These are phyloP conservation scores for Chenopodium berlandieri DNA, from an alignment of 148 eudicot genomes.

Conservation along the genomic window DNA sequence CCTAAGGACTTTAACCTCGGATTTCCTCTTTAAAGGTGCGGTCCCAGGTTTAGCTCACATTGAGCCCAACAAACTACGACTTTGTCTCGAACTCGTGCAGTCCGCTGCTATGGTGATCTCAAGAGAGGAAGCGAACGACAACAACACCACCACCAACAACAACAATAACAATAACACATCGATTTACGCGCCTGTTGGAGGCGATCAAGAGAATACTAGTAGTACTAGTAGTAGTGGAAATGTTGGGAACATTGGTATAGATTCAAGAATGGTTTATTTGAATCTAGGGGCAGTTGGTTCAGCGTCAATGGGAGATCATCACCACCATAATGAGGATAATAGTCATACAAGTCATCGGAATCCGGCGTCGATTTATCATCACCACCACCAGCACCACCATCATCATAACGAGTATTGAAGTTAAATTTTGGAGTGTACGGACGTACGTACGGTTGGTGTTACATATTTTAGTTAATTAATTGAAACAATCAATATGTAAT, in stretches of 20 bases:
- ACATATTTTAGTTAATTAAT: neutral
- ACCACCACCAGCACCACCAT: slow-evolving; percentile 30
- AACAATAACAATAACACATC: neutral
- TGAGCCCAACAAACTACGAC: slow-evolving; percentile 90
- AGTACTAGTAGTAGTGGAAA: slow-evolving; percentile 41
- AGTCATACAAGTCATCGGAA: slow-evolving; percentile 27
- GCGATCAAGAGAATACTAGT: slow-evolving; percentile 30
- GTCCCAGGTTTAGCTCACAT: slow-evolving; percentile 78
- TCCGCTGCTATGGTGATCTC: slow-evolving; percentile 97
- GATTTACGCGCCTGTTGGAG: slow-evolving; percentile 24
- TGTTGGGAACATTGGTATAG: slow-evolving; percentile 45
- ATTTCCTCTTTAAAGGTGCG: slow-evolving; percentile 86
- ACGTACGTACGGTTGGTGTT: too few species aligned
- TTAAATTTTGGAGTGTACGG: neutral
- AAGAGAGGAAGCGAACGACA: slow-evolving; percentile 60
- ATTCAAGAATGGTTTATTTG: slow-evolving; percentile 78
- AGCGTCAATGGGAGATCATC: slow-evolving; percentile 21
- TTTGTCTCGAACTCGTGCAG: slow-evolving; percentile 88
- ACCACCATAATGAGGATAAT: slow-evolving; percentile 16
- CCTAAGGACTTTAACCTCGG: slow-evolving; percentile 77
- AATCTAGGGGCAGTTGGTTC: slow-evolving; percentile 52
- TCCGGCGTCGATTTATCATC: slow-evolving; percentile 25
- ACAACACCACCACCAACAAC: neutral
- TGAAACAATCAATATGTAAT: neutral
- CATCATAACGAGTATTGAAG: slow-evolving; percentile 26